A percentile compares a stretch with the other conserved stretches of the same genome.
phyloP scores from a whole-genome alignment of 495 filamentous ascomycete species.

The Tirmania nivea region DNA sequence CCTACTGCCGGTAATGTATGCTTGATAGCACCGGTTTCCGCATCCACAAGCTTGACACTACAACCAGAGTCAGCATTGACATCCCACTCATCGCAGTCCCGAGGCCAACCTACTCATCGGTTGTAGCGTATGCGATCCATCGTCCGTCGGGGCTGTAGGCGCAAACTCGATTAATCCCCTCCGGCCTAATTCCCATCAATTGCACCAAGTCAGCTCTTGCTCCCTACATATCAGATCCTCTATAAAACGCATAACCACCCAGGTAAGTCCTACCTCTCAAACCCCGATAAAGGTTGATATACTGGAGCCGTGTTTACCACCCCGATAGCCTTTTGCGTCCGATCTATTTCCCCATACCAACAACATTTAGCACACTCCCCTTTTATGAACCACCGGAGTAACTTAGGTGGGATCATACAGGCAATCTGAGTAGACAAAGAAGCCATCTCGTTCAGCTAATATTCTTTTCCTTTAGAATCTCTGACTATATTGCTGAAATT shows the following conservation, averaged over 20 bases:
- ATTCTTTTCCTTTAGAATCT: no score
- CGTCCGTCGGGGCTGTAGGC: slow-evolving; percentile 84
- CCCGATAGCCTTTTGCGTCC: slow-evolving; percentile 88
- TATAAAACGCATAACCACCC: no score
- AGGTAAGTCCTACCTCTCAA: slow-evolving; percentile 33
- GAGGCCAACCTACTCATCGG: slow-evolving; percentile 38
- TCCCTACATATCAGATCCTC: no score
- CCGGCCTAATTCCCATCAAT: slow-evolving; percentile 34
- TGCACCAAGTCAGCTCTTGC: no score
- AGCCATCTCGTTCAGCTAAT: no score
- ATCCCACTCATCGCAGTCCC: no score
- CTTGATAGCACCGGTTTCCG: slow-evolving; percentile 55
- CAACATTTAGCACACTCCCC: no score
- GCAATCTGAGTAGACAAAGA: no score
- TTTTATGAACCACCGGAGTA: no score
- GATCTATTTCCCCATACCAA: slow-evolving; percentile 23
- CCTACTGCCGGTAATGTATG: slow-evolving; percentile 52
- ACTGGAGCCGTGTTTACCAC: slow-evolving; percentile 74
- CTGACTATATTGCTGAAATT: no score
- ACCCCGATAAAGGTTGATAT: slow-evolving; percentile 68
- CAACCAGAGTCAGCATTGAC: neutral
- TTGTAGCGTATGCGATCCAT: slow-evolving; percentile 87
- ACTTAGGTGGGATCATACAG: no score
- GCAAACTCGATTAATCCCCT: slow-evolving; percentile 85
- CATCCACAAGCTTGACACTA: slow-evolving; percentile 63